Evolutionary conservation across 1,284 basidiomycete genomes (phyloP).

Genomic region (Ustilago esculenta): DNA sequence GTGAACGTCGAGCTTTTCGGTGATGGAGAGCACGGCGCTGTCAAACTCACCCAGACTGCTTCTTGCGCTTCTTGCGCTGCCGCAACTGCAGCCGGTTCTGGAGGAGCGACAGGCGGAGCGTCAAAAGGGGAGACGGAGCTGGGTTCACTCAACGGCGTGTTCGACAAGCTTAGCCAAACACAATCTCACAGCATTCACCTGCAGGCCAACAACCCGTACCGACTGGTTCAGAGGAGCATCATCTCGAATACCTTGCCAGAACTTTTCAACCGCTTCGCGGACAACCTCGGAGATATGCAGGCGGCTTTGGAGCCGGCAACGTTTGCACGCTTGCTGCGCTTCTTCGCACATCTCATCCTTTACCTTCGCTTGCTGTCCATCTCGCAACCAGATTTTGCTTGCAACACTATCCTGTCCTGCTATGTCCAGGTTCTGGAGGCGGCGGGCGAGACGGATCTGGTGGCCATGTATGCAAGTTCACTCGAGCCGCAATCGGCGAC

Average conservation of each 20-base stretch:
- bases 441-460: conserved; percentile 80
- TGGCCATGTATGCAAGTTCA: conserved; percentile 91
- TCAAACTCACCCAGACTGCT: conserved; percentile 41
- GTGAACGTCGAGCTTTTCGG: conserved; percentile 36
- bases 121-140: conserved; percentile 13
- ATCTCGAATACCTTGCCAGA: conserved; percentile 78
- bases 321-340: conserved; percentile 73
- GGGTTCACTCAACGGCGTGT: conserved; percentile 48
- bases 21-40: conserved; percentile 46
- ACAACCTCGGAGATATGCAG: conserved; percentile 55
- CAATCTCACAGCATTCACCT: conserved; percentile 50
- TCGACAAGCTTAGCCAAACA: conserved; percentile 60
- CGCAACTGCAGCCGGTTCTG: conserved; percentile 11
- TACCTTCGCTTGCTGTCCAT: conserved; percentile 82
- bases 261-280: conserved; percentile 56
- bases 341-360: conserved; percentile 94
- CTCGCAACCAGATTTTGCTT: conserved; percentile 71
- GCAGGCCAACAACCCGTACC: conserved; percentile 80
- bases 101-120: conserved; percentile 4
- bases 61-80: conserved; percentile 19
- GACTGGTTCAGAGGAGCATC: conserved; percentile 83
- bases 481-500: conserved; percentile 87
- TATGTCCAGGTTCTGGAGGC: conserved; percentile 84
- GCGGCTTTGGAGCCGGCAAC: conserved; percentile 35
- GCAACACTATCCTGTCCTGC: conserved; percentile 82